Conservation (phyloP, 805 yeast genomes). For the Scheffersomyces amazonensis region DNA sequence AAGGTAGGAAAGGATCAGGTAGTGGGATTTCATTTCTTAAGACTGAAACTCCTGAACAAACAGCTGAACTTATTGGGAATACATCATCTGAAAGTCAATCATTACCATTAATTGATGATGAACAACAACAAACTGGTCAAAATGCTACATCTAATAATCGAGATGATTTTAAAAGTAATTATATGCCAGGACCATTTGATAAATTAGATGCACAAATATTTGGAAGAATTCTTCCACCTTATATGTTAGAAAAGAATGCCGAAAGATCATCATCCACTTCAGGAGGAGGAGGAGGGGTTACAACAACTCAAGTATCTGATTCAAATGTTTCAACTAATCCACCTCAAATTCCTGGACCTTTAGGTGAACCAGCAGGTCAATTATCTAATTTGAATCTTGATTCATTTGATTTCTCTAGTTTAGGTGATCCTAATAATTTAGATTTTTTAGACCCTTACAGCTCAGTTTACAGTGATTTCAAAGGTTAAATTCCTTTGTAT, state of each 20-base stretch:
- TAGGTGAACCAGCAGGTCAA: not conserved
- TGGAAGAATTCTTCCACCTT: slow-evolving; percentile 82
- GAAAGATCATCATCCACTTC: slow-evolving; percentile 1
- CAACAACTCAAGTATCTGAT: not conserved
- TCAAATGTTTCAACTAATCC: not conserved
- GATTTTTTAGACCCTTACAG: slow-evolving; percentile 26
- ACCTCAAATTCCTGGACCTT: not conserved
- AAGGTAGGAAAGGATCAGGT: not conserved
- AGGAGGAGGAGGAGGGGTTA: not conserved
- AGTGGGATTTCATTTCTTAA: not conserved
- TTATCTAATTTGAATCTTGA: slow-evolving; percentile 12
- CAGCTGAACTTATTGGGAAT: not conserved
- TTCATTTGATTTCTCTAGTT: slow-evolving; percentile 16
- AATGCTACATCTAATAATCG: not conserved
- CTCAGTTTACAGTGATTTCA: slow-evolving; percentile 2
- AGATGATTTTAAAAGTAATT: slow-evolving; percentile 16
- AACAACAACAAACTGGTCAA: not conserved
- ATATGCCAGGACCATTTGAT: slow-evolving; percentile 82
- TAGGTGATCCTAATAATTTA: slow-evolving; percentile 14
- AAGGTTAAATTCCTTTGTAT: not conserved
- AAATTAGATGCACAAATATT: slow-evolving; percentile 80
- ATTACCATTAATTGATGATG: not conserved
- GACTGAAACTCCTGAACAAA: slow-evolving; percentile 1
- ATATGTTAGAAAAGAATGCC: slow-evolving; percentile 53
- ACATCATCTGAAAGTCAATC: slow-evolving; percentile 1